Evolutionary conservation across 2,329 filamentous ascomycete species (phyloP).

Genomic region (Magnaporthiopsis poae): DNA sequence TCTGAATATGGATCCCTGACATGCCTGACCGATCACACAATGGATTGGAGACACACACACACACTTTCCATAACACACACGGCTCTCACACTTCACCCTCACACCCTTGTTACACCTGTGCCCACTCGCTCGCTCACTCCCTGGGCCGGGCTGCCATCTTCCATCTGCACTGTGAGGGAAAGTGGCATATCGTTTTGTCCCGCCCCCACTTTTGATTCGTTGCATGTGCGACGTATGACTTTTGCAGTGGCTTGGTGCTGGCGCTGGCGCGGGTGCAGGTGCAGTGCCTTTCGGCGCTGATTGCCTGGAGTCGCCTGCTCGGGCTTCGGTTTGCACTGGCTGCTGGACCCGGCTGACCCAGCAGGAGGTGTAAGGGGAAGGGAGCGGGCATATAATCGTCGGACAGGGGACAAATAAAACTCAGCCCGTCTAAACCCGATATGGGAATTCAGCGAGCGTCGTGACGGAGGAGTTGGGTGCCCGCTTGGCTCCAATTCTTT

Average conservation of each 20-base stretch:
- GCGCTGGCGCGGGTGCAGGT: background rate
- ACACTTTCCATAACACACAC: background rate
- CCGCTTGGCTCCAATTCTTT: background rate
- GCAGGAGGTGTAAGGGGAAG: background rate
- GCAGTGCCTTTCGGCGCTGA: background rate
- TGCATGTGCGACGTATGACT: slow-evolving; percentile 3
- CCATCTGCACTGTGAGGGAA: slow-evolving; percentile 3
- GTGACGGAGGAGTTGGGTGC: background rate
- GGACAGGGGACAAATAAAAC: background rate
- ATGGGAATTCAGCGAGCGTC: background rate
- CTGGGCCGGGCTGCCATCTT: slow-evolving; percentile 5
- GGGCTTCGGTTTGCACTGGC: background rate
- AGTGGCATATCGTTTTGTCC: slow-evolving; percentile 3
- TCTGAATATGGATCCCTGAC: background rate
- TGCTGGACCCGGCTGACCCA: background rate
- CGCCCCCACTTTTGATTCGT: background rate
- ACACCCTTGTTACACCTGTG: background rate
- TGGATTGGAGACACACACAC: background rate
- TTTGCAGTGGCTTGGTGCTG: background rate
- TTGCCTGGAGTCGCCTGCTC: background rate
- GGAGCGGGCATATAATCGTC: background rate
- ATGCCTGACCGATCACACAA: background rate
- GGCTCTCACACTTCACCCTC: background rate
- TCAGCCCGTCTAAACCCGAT: background rate
- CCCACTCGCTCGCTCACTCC: background rate